Base-by-base conservation (phyloP, 2,329 filamentous ascomycete species). In the Ramularia endophylla region DNA sequence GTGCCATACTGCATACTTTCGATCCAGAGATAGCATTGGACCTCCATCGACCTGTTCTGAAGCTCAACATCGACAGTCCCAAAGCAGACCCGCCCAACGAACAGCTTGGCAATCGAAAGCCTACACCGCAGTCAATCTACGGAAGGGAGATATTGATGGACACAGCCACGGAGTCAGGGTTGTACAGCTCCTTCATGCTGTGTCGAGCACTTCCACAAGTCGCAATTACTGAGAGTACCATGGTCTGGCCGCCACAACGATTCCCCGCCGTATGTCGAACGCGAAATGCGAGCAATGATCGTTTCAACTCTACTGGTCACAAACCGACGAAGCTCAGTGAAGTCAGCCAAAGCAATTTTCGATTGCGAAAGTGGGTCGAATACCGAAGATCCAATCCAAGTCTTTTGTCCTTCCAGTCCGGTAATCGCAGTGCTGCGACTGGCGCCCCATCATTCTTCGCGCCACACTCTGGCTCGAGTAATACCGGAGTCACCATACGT, bases 341-440 rank as follows among this genome's bases (percentile, higher is more conserved):
- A 43, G 71, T 86, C 12, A 87, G 80, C 3, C 75, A 86, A 35
- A 71, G 73, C 12, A 78, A 78, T 0, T 95, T 95, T 57, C 74
- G 85, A 6, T 73, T 94, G 22, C 75, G 83, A 29, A 78, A 81
- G 46, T 92, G 85, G 85, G 77, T 87, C 60, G 78, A 87, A 45
- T 82, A 85, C 65, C 56, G 59, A 6, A 49, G 54, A 25, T 41
- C 63, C 63, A 56, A 34, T 22, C 50, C 56, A 7, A 52, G 40
- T 17, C 32, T 57, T 16, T 41, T 57, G 40, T 48, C 52, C 8
- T 55, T 59, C 47, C 48, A n/a, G 46, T 35, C 47, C 55, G 8
- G n/a, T n/a, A n/a, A n/a, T n/a, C 11, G 22, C 6, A 25, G 22
- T 25, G 22, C 22, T 25, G 22, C 22, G 22, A 11, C n/a, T n/a